Base-by-base conservation (phyloP, 1,139 yeast species). In the Geotrichum phurueaensis region DNA sequence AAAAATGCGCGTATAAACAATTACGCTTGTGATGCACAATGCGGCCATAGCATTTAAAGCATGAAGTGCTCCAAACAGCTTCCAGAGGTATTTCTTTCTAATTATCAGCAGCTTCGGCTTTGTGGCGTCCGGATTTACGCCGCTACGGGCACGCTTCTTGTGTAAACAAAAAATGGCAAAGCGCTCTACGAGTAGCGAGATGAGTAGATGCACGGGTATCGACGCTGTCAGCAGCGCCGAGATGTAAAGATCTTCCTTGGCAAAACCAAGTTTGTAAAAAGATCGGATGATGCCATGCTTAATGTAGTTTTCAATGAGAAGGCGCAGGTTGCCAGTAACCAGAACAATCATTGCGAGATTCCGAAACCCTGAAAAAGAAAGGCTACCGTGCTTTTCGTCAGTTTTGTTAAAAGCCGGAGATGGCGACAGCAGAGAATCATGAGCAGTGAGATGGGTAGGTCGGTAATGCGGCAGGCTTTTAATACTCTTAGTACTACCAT, bases 291-390 rank as follows among this genome's bases (percentile, higher is more conserved):
- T 67, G 23, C 79, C 79, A 59, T 75, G 72, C 56, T 70, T 70
- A 23, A 65, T 66, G 67, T 75, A 76, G 65, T 77, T 78, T 54
- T 72, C 75, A 48, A 73, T 64, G 50, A 77, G 63, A 27, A 77
- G 69, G n/a, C 79, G 73, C 48, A 76, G 63, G 58, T 77, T 77
- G 43, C 79, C 76, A 36, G 72, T 70, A 27, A 72, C 67, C 55
- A 78, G 68, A 1, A 76, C 69, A 20, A 78, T 73, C 72, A 76
- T 70, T 18, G 75, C 71, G 49, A 78, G 67, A 63, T 78, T 78
- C 56, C 73, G 74, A 65, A 78, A 74, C 23, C 81, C 81, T 2
- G 73, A 68, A 58, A 66, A 71, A 18, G 72, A 68, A 9, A 71
- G 65, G n/a, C 60, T 47, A 39, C 59, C 60, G 27, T 25, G 29